Percentiles rank a stretch among this genome's conserved stretches.
Evolutionary conservation across 495 filamentous ascomycete genomes (phyloP).

Genomic region (Talaromyces nanjingensis): DNA sequence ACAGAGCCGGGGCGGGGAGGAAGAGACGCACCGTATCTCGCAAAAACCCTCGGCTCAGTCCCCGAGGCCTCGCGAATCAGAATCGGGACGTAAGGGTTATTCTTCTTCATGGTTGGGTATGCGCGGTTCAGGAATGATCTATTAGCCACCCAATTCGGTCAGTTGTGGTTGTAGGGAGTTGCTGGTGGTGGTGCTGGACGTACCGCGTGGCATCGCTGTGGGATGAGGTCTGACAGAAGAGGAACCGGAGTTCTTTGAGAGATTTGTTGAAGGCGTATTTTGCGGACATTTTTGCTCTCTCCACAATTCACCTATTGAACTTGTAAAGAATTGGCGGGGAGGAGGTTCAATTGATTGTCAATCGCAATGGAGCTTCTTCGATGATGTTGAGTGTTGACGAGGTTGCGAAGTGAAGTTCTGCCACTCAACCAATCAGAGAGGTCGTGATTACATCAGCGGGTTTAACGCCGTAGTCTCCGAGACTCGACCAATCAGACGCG

Average conservation of each 20-base stretch:
- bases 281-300: constrained; percentile 57
- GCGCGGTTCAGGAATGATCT: constrained; percentile 86
- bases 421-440: not conserved
- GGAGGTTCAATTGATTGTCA: not conserved
- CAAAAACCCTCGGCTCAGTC: constrained; percentile 77
- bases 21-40: constrained; percentile 67
- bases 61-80: constrained; percentile 85
- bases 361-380: not conserved
- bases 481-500: not conserved
- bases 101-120: constrained; percentile 99
- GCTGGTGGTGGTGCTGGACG: constrained; percentile 13
- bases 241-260: constrained; percentile 93
- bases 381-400: too few relatives aligned
- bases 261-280: constrained; percentile 86
- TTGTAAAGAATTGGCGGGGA: not conserved
- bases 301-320: not conserved
- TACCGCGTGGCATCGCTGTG: constrained; percentile 82
- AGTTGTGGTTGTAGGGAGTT: not conserved
- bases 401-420: not conserved
- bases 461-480: not conserved
- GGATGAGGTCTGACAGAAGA: constrained; percentile 90
- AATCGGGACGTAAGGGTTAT: constrained; percentile 92
- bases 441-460: not conserved
- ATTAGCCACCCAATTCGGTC: not conserved
- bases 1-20: too few relatives aligned